Evolutionary conservation across 257 asterid genomes (phyloP), one percentile per base, ranked within the genome.

Genomic region (Phtheirospermum japonicum): DNA sequence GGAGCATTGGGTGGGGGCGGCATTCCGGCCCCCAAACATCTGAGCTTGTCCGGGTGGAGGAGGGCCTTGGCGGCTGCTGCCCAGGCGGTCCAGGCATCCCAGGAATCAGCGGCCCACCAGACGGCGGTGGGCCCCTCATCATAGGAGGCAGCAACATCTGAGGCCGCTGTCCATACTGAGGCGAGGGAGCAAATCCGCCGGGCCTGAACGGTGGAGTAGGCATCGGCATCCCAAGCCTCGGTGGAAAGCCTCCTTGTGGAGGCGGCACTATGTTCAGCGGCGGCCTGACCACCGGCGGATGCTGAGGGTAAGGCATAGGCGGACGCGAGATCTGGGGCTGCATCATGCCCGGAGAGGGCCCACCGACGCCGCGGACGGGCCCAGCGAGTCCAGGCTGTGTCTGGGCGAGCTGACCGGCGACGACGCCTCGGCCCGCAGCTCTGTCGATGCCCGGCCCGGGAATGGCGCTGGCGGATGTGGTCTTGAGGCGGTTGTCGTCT

Each of bases 321-420:
- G n/a, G n/a, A n/a, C n/a, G n/a, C n/a, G n/a, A n/a, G n/a, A n/a
- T n/a, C n/a, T n/a, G n/a, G n/a, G n/a, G n/a, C n/a, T n/a, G n/a
- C n/a, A n/a, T n/a, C n/a, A n/a, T n/a, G n/a, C n/a, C n/a, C n/a
- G n/a, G n/a, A n/a, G n/a, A n/a, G n/a, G n/a, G n/a, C n/a, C n/a
- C n/a, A n/a, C n/a, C n/a, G n/a, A n/a, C n/a, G n/a, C n/a, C n/a
- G n/a, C n/a, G n/a, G n/a, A 85, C 83, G 0, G 95, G 96, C 0
- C 92, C 96, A 7, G 94, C 74, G 17, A 88, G 75, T 0, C 96
- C 96, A 0, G 96, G 95, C 69, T 85, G 96, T 0, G 96, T 89
- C 4, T 40, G 48, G 32, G 76, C 40, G 7, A 80, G 42, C 6
- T 82, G 87, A 0, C 84, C 85, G 2, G 88, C 66, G 0, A 84